Percentiles rank a stretch among this genome's conserved stretches.
Conservation (phyloP, 805 yeast species). For the Debaryomyces castellii region DNA sequence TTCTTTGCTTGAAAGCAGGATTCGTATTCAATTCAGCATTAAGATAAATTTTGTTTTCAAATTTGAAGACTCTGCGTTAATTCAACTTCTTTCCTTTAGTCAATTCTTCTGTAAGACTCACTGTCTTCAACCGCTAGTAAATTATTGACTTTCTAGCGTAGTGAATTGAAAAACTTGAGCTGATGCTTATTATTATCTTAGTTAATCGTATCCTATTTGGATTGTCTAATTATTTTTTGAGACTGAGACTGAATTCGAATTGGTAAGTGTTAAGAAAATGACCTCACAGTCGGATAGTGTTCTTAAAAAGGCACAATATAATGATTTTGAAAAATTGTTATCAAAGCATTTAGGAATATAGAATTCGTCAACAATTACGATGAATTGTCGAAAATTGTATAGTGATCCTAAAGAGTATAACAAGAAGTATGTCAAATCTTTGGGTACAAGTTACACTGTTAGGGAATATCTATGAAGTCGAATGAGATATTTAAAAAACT, state of each 20-base stretch:
- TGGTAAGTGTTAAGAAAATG: conserved; percentile 23
- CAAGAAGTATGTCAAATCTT: conserved; percentile 54
- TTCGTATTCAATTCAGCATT: no score
- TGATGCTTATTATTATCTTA: no score
- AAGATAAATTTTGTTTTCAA: no score
- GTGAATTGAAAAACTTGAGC: no score
- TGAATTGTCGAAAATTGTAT: conserved; percentile 43
- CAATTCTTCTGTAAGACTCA: no score
- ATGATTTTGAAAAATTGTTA: conserved; percentile 33
- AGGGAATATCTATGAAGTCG: conserved; percentile 54
- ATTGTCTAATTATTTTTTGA: no score
- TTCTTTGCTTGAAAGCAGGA: no score
- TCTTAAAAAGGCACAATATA: conserved; percentile 26
- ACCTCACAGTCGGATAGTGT: conserved; percentile 21
- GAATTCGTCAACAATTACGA: conserved; percentile 67
- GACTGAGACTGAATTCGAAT: conserved; percentile 22
- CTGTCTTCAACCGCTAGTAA: no score
- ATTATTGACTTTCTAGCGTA: no score
- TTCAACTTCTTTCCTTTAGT: no score
- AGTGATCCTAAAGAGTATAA: conserved; percentile 66
- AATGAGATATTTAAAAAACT: conserved; percentile 56
- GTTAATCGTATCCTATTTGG: no score
- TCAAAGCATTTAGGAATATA: conserved; percentile 62
- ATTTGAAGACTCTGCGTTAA: no score
- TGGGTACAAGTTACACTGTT: conserved; percentile 56